Evolutionary conservation across 2,329 filamentous ascomycete genomes (phyloP).

Genomic region (Diatrype stigma): DNA sequence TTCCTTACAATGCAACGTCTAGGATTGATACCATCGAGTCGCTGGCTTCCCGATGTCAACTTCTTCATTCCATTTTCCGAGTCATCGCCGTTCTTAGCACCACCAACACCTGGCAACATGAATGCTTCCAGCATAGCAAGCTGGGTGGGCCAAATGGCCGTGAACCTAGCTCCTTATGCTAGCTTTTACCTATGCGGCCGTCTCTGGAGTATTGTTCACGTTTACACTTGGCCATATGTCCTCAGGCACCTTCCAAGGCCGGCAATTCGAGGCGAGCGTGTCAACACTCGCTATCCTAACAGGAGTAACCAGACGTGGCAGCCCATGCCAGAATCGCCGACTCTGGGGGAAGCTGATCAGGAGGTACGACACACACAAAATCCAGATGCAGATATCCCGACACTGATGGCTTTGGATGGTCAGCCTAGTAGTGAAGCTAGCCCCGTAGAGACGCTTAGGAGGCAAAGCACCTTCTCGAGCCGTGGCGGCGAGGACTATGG

Average conservation of each 20-base stretch:
- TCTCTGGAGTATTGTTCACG: conserved; percentile 32
- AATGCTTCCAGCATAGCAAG: conserved; percentile 32
- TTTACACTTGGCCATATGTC: conserved; percentile 35
- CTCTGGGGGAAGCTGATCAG: conserved; percentile 25
- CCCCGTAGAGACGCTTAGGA: conserved; percentile 31
- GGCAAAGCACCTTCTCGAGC: conserved; percentile 43
- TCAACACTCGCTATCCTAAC: conserved; percentile 1
- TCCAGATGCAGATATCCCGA: conserved; percentile 18
- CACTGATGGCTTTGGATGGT: conserved; percentile 26
- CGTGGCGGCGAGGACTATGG: conserved; percentile 44
- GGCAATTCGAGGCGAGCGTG: conserved; percentile 8
- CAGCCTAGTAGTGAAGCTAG: conserved; percentile 23
- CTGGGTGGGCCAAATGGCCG: conserved; percentile 39
- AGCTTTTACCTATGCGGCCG: conserved; percentile 41
- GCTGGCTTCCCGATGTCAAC: conserved; percentile 38
- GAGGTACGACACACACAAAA: conserved; percentile 24
- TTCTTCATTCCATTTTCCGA: conserved; percentile 54
- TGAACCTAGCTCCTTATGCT: conserved; percentile 44
- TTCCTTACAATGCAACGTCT: conserved; percentile 50
- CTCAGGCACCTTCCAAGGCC: conserved; percentile 34
- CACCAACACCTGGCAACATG: conserved; percentile 37
- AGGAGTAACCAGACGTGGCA: conserved; percentile 12
- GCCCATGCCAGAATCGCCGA: conserved; percentile 25
- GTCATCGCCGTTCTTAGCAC: conserved; percentile 46
- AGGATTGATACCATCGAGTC: conserved; percentile 39